These are phyloP conservation scores for Jatropha podagrica DNA, from an alignment of 441 rosid species.

Conservation along the genomic window DNA sequence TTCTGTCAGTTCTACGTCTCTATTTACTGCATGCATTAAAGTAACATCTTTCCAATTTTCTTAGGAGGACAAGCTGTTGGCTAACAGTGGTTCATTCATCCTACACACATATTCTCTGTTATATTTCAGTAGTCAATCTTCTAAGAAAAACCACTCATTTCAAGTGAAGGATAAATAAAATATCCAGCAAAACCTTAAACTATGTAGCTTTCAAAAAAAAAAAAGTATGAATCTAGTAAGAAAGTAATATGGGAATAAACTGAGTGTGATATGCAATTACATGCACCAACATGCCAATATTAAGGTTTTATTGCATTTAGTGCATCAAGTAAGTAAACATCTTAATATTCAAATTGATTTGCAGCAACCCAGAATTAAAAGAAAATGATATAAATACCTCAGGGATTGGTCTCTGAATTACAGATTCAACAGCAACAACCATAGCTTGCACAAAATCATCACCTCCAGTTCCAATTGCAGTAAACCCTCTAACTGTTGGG, in stretches of 20 bases:
- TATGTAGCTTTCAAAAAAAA: not conserved
- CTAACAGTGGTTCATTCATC: not conserved
- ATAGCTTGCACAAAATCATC: slow-evolving; percentile 96
- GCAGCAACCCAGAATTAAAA: not conserved
- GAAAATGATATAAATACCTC: slow-evolving; percentile 44
- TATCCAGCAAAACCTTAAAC: not conserved
- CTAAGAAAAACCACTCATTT: not conserved
- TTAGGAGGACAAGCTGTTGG: not conserved
- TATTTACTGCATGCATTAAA: not conserved
- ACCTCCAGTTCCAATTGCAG: slow-evolving; percentile 95
- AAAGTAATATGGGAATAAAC: not conserved
- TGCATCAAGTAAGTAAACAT: not conserved
- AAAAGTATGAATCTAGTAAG: not conserved
- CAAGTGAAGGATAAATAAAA: not conserved
- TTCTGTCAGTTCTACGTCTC: not conserved
- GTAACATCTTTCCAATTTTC: not conserved
- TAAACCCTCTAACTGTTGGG: slow-evolving; percentile 93
- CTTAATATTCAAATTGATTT: slow-evolving; percentile 3
- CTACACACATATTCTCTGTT: not conserved
- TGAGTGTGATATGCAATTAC: not conserved
- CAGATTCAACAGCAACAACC: slow-evolving; percentile 98
- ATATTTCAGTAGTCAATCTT: not conserved
- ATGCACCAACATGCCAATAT: not conserved
- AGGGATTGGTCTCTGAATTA: slow-evolving; percentile 74
- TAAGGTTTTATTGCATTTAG: not conserved